Evolutionary conservation across 2,329 filamentous ascomycete species (phyloP), one percentile per base, ranked within the genome.

Genomic region (Ophiostoma sp.): DNA sequence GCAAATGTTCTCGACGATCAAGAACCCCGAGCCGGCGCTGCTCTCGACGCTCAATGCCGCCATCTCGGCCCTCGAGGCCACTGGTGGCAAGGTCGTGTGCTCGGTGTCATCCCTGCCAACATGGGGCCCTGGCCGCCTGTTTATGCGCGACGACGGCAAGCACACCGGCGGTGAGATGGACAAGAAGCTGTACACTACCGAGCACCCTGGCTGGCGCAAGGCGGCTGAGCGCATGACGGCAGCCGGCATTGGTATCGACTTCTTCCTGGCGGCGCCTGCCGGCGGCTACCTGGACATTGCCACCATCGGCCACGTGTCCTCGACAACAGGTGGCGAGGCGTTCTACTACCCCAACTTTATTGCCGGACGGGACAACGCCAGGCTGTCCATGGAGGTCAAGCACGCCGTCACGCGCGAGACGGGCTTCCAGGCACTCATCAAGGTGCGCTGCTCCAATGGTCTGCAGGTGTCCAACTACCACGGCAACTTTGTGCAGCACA

Each of bases 341-440:
- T 99, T 95, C 83, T 98, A 97, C 83, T 99, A 97, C 80, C 95
- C 96, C 63, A 99, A 98, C 81, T 99, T 97, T 84, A 91, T 97
- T 74, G 90, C 92, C 8, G 93, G 93, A 8, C 90, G 96, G 50
- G 96, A 99, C 81, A 90, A 91, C 59, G 87, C 93, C 72, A 97
- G 95, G 83, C 84, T 99, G 52, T 92, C 91, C 2, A 88, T 92
- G 66, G 96, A 99, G 83, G 90, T 99, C 76, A 89, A 91, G 77
- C 95, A 98, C 79, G 90, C 93, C 0, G 90, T 98, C 39, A 94
- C 91, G 2, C 88, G 96, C 75, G 95, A 98, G 81, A 97, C 95
- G 64, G 96, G 96, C 28, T 98, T 93, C 84, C 95, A 98, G 82
- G 94, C 94, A 25, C 85, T 99, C 78, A 97, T 99, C 93, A 99